A percentile compares a stretch with the other conserved stretches of the same genome.
Evolutionary conservation across 768 basidiomycete genomes (phyloP).

Genomic region (Sarcodon aspratus): DNA sequence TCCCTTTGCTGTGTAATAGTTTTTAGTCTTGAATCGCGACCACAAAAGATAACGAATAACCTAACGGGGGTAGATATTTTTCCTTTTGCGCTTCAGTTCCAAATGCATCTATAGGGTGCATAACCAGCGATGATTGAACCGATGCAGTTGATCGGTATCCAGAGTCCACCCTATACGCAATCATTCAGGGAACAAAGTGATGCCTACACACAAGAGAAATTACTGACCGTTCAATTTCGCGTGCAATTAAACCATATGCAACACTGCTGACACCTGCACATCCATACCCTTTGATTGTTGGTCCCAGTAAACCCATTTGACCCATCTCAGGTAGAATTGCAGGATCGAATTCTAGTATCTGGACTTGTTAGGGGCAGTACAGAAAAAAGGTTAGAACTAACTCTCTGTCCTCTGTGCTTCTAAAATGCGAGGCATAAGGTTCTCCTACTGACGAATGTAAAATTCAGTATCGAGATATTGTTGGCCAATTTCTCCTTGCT

Average conservation of each 20-base stretch:
- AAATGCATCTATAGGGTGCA: slow-evolving; percentile 89
- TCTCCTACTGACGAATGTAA: slow-evolving; percentile 39
- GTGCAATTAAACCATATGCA: slow-evolving; percentile 87
- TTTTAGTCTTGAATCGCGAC: background rate
- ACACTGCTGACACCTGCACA: slow-evolving; percentile 90
- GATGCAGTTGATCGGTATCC: slow-evolving; percentile 93
- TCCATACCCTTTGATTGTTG: slow-evolving; percentile 88
- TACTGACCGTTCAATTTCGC: slow-evolving; percentile 81
- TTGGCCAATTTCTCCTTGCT: slow-evolving; percentile 10
- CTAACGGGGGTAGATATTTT: slow-evolving; percentile 78
- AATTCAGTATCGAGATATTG: background rate
- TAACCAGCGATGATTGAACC: slow-evolving; percentile 92
- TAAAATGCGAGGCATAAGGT: slow-evolving; percentile 78
- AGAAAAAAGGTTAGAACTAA: slow-evolving; percentile 16
- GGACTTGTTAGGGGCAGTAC: background rate
- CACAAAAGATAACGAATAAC: slow-evolving; percentile 21
- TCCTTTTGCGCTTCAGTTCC: slow-evolving; percentile 86
- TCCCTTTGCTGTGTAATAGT: slow-evolving; percentile 47
- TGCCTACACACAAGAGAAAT: background rate
- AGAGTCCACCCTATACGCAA: slow-evolving; percentile 67
- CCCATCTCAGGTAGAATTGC: slow-evolving; percentile 86
- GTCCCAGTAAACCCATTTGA: slow-evolving; percentile 77
- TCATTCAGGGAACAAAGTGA: background rate
- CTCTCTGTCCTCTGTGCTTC: slow-evolving; percentile 85
- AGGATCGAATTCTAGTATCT: slow-evolving; percentile 56